Evolutionary conservation across 2,329 filamentous ascomycete species (phyloP).

Genomic region (Claviceps citrina): DNA sequence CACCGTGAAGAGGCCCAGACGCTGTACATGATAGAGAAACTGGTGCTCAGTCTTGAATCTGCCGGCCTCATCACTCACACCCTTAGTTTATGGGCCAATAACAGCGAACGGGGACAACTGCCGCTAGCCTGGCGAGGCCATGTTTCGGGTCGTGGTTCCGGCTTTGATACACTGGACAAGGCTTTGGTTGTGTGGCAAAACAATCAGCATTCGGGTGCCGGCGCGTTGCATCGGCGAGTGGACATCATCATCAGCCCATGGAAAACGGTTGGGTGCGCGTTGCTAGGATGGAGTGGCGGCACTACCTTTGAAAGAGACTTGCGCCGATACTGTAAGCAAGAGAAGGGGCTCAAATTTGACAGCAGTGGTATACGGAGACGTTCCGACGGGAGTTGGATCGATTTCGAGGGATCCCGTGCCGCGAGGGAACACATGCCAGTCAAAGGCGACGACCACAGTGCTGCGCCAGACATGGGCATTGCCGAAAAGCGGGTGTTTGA

Average conservation of each 20-base stretch:
- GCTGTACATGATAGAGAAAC: constrained; percentile 49
- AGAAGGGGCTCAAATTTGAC: constrained; percentile 70
- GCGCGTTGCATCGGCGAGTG: constrained; percentile 57
- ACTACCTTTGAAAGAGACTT: constrained; percentile 85
- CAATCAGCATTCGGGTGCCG: neutral
- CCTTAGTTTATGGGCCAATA: constrained; percentile 52
- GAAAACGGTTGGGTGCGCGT: constrained; percentile 74
- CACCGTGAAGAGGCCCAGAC: constrained; percentile 60
- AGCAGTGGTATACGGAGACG: constrained; percentile 68
- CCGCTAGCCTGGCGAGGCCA: constrained; percentile 38
- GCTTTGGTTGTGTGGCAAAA: constrained; percentile 80
- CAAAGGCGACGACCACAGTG: constrained; percentile 19
- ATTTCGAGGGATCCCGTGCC: constrained; percentile 35
- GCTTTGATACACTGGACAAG: constrained; percentile 84
- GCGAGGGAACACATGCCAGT: constrained; percentile 11
- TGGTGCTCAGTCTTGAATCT: constrained; percentile 56
- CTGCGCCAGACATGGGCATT: constrained; percentile 48
- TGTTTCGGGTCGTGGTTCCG: constrained; percentile 26
- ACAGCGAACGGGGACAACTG: constrained; percentile 55
- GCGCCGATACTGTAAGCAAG: constrained; percentile 59
- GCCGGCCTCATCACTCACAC: constrained; percentile 67
- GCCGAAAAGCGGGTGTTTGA: constrained; percentile 73
- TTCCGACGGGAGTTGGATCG: constrained; percentile 50
- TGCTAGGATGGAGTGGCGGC: constrained; percentile 76
- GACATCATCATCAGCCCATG: constrained; percentile 87